A percentile compares a stretch with the other conserved stretches of the same genome.
Evolutionary conservation across 169 alveolate genomes (phyloP).

Genomic region (Cryptosporidium tyzzeri): DNA sequence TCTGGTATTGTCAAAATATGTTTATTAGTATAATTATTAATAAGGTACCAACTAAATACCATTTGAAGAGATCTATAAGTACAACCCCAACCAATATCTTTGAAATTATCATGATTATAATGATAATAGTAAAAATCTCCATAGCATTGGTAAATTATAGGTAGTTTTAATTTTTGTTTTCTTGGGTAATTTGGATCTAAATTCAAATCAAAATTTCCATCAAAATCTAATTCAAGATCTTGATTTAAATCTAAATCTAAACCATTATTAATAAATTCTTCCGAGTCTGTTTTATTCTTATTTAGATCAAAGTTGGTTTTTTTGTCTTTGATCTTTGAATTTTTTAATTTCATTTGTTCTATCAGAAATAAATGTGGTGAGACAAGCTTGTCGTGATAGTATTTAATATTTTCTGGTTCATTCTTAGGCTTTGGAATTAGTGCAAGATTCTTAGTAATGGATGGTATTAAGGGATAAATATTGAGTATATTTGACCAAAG

Average conservation of each 20-base stretch:
- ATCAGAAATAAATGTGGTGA: slow-evolving; percentile 47
- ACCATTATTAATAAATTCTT: not conserved
- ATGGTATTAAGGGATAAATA: slow-evolving; percentile 59
- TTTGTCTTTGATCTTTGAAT: not conserved
- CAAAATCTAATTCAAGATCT: not conserved
- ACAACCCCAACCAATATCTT: slow-evolving; percentile 86
- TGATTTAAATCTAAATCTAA: not conserved
- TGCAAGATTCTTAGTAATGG: slow-evolving; percentile 50
- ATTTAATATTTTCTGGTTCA: not conserved
- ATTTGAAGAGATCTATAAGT: slow-evolving; percentile 83
- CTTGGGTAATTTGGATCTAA: not conserved
- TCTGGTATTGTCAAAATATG: slow-evolving; percentile 77
- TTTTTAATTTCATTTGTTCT: slow-evolving; percentile 1
- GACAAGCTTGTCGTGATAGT: slow-evolving; percentile 32
- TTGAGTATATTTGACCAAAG: slow-evolving; percentile 50
- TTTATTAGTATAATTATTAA: slow-evolving; percentile 79
- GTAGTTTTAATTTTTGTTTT: not conserved
- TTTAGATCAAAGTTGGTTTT: not conserved
- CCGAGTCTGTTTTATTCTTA: too few relatives aligned
- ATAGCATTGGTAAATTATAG: slow-evolving; percentile 14
- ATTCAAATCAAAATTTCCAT: not conserved
- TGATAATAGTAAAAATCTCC: slow-evolving; percentile 83
- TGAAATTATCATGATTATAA: slow-evolving; percentile 80
- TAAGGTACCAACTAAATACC: slow-evolving; percentile 83
- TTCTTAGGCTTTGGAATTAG: slow-evolving; percentile 36